A percentile compares a stretch with the other conserved stretches of the same genome.
phyloP scores from a whole-genome alignment of 176 grass and related monocot species.

The Thalia dealbata region DNA sequence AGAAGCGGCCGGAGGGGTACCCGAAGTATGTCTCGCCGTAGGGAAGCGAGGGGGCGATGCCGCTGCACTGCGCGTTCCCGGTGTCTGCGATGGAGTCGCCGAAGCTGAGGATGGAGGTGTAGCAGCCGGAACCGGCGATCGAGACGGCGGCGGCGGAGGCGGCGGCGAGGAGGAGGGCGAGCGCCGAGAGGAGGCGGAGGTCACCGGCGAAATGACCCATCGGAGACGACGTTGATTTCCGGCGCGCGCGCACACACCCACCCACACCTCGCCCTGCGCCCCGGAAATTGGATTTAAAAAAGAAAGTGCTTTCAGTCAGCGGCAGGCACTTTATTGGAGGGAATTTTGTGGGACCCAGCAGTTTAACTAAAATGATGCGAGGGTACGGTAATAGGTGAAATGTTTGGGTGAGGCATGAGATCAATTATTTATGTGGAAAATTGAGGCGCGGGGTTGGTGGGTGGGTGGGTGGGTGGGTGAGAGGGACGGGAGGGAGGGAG shows the following conservation, averaged over 20 bases:
- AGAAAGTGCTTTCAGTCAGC: no score
- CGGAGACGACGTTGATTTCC: not conserved
- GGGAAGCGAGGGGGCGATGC: slow-evolving; percentile 5
- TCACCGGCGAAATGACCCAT: not conserved
- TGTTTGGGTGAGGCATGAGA: no score
- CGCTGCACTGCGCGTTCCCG: slow-evolving; percentile 29
- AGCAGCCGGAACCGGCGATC: slow-evolving; percentile 22
- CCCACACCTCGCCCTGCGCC: slow-evolving; percentile 1
- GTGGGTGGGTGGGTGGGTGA: no score
- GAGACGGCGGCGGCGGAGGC: not conserved
- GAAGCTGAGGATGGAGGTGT: slow-evolving; percentile 45
- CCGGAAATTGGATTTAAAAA: no score
- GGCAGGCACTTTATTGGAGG: no score
- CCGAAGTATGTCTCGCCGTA: slow-evolving; percentile 62
- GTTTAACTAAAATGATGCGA: no score
- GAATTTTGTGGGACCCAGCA: no score
- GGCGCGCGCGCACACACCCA: no score
- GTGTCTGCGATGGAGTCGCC: slow-evolving; percentile 63
- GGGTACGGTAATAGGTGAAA: no score
- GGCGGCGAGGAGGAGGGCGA: slow-evolving; percentile 7
- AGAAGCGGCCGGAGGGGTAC: slow-evolving; percentile 29
- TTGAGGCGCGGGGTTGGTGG: no score
- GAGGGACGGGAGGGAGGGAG: no score
- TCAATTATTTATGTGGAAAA: no score
- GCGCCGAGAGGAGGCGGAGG: not conserved